Conservation (phyloP, 768 basidiomycete species). For the Leccinum rimulosum region DNA sequence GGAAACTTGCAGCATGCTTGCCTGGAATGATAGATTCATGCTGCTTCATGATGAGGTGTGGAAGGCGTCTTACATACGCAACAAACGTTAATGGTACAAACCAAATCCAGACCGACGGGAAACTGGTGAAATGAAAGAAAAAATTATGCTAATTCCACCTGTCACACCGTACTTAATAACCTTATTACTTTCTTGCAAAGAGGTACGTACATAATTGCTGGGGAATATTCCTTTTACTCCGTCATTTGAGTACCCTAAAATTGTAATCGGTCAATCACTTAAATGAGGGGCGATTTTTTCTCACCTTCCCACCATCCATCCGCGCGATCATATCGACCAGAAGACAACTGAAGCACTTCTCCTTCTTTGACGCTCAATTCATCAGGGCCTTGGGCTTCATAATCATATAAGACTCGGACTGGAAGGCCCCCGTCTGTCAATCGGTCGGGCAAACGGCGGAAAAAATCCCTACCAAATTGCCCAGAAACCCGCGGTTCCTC, state of each 20-base stretch:
- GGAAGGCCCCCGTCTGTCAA: constrained; percentile 6
- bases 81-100: constrained; percentile 18
- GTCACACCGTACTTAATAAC: constrained; percentile 22
- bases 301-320: constrained; percentile 89
- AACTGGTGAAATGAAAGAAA: not conserved
- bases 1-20: constrained; percentile 21
- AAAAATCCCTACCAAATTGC: constrained; percentile 47
- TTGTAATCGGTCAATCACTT: constrained; percentile 26
- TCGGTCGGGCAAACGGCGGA: constrained; percentile 1
- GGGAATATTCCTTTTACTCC: constrained; percentile 82
- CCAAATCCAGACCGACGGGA: constrained; percentile 10
- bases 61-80: constrained; percentile 25
- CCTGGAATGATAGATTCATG: constrained; percentile 13
- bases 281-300: constrained; percentile 22
- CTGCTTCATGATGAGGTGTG: constrained; percentile 17
- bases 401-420: constrained; percentile 85
- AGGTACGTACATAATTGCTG: constrained; percentile 74
- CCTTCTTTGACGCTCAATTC: constrained; percentile 65
- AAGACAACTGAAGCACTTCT: constrained; percentile 61
- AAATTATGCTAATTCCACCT: constrained; percentile 51
- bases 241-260: constrained; percentile 53
- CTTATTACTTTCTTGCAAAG: constrained; percentile 13
- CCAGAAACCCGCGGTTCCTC: constrained; percentile 36
- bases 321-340: constrained; percentile 58
- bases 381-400: constrained; percentile 68